Evolutionary conservation across 768 basidiomycete species (phyloP), one percentile per base, ranked within the genome.

Genomic region (Chiua virens): DNA sequence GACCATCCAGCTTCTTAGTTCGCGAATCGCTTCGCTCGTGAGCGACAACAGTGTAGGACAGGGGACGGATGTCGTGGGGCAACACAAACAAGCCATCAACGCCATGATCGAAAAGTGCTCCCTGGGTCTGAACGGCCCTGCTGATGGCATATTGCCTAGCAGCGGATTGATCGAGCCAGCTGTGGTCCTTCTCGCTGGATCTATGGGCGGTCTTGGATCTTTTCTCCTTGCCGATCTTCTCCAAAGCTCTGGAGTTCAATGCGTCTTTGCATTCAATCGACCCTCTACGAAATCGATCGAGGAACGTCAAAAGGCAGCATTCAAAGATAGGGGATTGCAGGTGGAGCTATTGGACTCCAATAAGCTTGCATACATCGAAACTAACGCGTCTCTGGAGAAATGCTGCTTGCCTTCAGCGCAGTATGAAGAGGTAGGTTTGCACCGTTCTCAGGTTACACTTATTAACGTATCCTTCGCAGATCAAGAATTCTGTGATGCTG

Each of bases 151-250:
- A 15, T 23, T 5, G 63, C 62, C 66, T 43, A 23, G 55, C 41
- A 34, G 20, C 11, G n/a, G 8, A 13, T 34, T 30, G 22, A 28
- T 39, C 8, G 23, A 32, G 8, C 37, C 22, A 1, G 35, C 42
- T 11, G 48, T 42, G 1, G 51, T 50, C 1, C 45, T 60, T 3
- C 45, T 77, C 9, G 77, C 77, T 6, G 76, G 77, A 11, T 70
- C 72, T 4, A 78, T 76, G 2, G 77, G 76, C 1, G 70, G 68
- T 6, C 61, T 79, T 1, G 77, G 77, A 3, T 70, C 72, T 2
- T 69, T 73, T 49, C 32, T 75, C 2, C 57, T 77, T 15, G 63
- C 66, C 1, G 56, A 57, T 1, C 56, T 75, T 4, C 53, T 73
- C 38, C 39, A 59, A 17, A 55, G 61, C 35, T 28, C 54, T 2